Evolutionary conservation across 1,139 yeast species (phyloP).

Genomic region (Yamadazyma dendronema): DNA sequence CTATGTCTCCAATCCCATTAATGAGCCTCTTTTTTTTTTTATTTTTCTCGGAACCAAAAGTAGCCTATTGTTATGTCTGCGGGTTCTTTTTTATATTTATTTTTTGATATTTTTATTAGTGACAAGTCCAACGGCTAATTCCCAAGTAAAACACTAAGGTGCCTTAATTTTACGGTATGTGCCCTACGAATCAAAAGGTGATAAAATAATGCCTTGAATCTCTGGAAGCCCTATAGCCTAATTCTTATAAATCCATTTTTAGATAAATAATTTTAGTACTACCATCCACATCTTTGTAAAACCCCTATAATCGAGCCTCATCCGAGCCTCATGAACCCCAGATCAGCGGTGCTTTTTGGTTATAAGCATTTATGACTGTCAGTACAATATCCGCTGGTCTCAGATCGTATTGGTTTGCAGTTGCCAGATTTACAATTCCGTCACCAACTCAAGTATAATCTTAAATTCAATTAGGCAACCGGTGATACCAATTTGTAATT

Average conservation of each 20-base stretch:
- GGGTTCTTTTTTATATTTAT: not conserved
- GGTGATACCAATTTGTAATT: not conserved
- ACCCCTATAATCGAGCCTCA: too few relatives aligned
- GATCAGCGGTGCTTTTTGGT: not conserved
- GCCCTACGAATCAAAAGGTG: conserved; percentile 1
- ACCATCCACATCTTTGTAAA: too few relatives aligned
- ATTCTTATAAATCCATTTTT: too few relatives aligned
- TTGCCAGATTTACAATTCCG: not conserved
- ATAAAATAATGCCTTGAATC: not conserved
- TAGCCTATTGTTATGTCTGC: not conserved
- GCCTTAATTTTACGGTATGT: conserved; percentile 5
- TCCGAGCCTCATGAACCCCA: too few relatives aligned
- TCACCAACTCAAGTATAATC: not conserved
- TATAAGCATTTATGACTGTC: not conserved
- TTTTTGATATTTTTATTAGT: not conserved
- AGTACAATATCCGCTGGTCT: not conserved
- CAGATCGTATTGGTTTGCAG: not conserved
- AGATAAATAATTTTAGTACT: too few relatives aligned
- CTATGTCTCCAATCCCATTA: too few relatives aligned
- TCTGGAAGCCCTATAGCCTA: too few relatives aligned
- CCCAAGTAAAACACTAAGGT: conserved; percentile 1
- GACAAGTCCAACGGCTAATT: conserved; percentile 1
- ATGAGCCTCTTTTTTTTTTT: too few relatives aligned
- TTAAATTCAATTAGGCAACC: not conserved
- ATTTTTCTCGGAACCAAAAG: too few relatives aligned